A percentile compares a stretch with the other conserved stretches of the same genome.
Evolutionary conservation across 805 yeast species (phyloP).

Genomic region (Yarrowia phangngaensis): DNA sequence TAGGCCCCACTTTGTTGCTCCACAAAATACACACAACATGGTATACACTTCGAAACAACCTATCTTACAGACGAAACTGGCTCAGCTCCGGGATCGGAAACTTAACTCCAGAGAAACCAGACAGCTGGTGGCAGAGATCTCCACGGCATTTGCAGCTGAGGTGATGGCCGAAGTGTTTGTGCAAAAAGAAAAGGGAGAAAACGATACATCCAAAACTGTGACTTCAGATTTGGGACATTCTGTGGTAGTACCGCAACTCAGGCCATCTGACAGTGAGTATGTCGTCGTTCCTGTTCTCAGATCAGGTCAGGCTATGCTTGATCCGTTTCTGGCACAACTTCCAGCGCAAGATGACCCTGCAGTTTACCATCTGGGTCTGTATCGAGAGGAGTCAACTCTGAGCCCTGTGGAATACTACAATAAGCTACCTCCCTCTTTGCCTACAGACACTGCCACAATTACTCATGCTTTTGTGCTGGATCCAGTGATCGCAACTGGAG

Average conservation of each 20-base stretch:
- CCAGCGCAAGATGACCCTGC: slow-evolving; percentile 35
- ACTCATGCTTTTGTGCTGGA: slow-evolving; percentile 37
- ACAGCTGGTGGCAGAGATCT: slow-evolving; percentile 31
- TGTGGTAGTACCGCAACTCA: slow-evolving; percentile 28
- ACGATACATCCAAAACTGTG: slow-evolving; percentile 17
- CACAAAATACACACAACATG: background rate
- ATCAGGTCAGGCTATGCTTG: slow-evolving; percentile 39
- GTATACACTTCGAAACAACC: slow-evolving; percentile 34
- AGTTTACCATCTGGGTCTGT: slow-evolving; percentile 39
- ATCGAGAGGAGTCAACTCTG: slow-evolving; percentile 36
- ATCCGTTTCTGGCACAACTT: slow-evolving; percentile 34
- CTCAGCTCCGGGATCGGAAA: slow-evolving; percentile 33
- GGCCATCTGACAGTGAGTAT: slow-evolving; percentile 27
- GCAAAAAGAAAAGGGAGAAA: background rate
- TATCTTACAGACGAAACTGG: slow-evolving; percentile 33
- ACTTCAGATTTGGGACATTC: slow-evolving; percentile 28
- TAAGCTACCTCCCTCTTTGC: slow-evolving; percentile 34
- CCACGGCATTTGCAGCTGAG: slow-evolving; percentile 36
- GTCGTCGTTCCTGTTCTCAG: slow-evolving; percentile 38
- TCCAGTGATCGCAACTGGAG: slow-evolving; percentile 42
- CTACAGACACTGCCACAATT: slow-evolving; percentile 24
- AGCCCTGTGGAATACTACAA: slow-evolving; percentile 40
- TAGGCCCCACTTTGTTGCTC: background rate
- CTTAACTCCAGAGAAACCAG: slow-evolving; percentile 31
- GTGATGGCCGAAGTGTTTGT: slow-evolving; percentile 31